These are phyloP conservation scores for Penicillium sclerotiorum DNA, from an alignment of 2,329 filamentous ascomycete species.

Conservation along the genomic window DNA sequence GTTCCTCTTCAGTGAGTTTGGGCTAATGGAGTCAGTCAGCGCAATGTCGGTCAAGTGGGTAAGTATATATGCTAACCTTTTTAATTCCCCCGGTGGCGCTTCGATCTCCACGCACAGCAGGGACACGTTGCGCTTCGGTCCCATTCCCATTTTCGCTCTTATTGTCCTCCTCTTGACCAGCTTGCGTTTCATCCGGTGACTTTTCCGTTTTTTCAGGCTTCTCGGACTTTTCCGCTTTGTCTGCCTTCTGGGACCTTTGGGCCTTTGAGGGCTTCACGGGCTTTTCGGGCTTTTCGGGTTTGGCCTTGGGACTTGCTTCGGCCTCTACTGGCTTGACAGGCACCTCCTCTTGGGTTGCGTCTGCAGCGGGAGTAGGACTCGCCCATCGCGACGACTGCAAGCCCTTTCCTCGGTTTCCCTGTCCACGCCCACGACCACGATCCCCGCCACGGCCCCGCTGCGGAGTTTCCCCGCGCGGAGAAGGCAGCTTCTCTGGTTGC, in stretches of 20 bases:
- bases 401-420: conserved; percentile 27
- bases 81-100: conserved; percentile 56
- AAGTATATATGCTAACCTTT: conserved; percentile 37
- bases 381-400: conserved; percentile 14
- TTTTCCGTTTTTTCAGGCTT: conserved; percentile 11
- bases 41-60: neutral
- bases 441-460: conserved; percentile 30
- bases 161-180: conserved; percentile 11
- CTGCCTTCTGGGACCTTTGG: conserved; percentile 12
- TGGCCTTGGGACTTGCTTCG: conserved; percentile 9
- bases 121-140: conserved; percentile 34
- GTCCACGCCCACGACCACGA: conserved; percentile 33
- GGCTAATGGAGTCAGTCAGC: conserved; percentile 41
- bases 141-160: conserved; percentile 20
- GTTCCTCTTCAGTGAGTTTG: conserved; percentile 66
- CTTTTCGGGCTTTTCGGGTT: conserved; percentile 14
- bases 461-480: conserved; percentile 27
- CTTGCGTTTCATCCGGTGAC: no score
- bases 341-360: neutral
- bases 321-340: neutral
- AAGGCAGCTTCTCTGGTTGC: conserved; percentile 19
- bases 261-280: conserved; percentile 18
- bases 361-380: conserved; percentile 20
- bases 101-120: conserved; percentile 58
- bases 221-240: conserved; percentile 8